A percentile compares a stretch with the other conserved stretches of the same genome.
phyloP scores from a whole-genome alignment of 148 eudicot species.

The Arctostaphylos glauca region DNA sequence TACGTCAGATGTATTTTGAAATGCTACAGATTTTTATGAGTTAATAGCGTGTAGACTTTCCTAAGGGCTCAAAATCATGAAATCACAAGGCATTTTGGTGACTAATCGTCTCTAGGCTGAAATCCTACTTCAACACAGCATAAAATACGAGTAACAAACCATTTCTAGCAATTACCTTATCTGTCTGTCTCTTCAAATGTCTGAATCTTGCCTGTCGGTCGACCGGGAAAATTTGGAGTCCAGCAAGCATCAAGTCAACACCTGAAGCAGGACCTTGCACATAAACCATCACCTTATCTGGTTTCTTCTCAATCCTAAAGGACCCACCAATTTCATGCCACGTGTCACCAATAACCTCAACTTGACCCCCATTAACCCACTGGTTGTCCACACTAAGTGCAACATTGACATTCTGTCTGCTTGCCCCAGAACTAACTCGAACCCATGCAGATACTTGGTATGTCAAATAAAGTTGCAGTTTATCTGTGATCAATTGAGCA shows the following conservation, averaged over 20 bases:
- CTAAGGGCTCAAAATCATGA: not conserved
- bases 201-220: conserved; percentile 73
- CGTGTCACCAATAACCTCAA: conserved; percentile 54
- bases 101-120: not conserved
- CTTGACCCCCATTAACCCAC: conserved; percentile 92
- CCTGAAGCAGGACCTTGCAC: conserved; percentile 87
- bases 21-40: not conserved
- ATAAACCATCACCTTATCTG: conserved; percentile 72
- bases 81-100: not conserved
- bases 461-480: conserved; percentile 65
- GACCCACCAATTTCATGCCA: conserved; percentile 97
- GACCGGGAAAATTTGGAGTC: conserved; percentile 84
- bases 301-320: conserved; percentile 79
- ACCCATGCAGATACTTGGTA: conserved; percentile 98
- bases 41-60: not conserved
- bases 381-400: conserved; percentile 76
- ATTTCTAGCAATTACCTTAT: conserved; percentile 50
- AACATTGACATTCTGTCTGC: conserved; percentile 66
- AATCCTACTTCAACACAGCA: not conserved
- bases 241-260: conserved; percentile 75
- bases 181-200: conserved; percentile 53
- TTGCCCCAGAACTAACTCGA: conserved; percentile 52
- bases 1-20: not conserved
- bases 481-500: conserved; percentile 87
- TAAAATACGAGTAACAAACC: not conserved